These are phyloP conservation scores for Malus sylvestris DNA, from an alignment of 306 rosid genomes.

Conservation along the genomic window DNA sequence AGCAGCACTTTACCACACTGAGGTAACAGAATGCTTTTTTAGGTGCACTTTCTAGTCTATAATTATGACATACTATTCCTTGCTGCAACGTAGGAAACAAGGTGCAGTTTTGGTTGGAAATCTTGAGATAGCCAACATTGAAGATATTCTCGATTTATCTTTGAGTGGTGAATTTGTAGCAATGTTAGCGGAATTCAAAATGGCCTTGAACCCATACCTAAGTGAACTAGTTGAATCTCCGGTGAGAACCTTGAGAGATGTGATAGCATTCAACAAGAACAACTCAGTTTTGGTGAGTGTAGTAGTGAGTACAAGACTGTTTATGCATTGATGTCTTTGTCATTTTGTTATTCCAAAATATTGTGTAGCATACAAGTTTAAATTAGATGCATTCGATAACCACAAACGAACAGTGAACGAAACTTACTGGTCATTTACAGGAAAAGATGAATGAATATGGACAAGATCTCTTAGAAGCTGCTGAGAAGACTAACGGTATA, in stretches of 20 bases:
- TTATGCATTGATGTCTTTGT: neutral
- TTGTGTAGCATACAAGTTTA: too few relatives aligned
- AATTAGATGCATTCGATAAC: neutral
- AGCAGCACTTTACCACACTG: slow-evolving; percentile 32
- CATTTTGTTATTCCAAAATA: neutral
- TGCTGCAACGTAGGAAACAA: slow-evolving; percentile 32
- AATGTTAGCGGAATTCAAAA: slow-evolving; percentile 39
- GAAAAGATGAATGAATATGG: slow-evolving; percentile 13
- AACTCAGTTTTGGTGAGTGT: slow-evolving; percentile 26
- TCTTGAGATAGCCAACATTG: slow-evolving; percentile 41
- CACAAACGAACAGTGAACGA: neutral
- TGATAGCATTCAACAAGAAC: slow-evolving; percentile 48
- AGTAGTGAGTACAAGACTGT: too few relatives aligned
- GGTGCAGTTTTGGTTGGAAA: slow-evolving; percentile 62
- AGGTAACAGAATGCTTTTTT: slow-evolving; percentile 35
- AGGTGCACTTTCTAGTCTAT: neutral
- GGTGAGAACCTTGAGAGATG: slow-evolving; percentile 38
- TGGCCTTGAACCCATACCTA: slow-evolving; percentile 40
- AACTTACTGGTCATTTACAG: neutral
- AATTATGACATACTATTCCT: neutral
- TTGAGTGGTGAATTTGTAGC: slow-evolving; percentile 35
- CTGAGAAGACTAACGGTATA: slow-evolving; percentile 20
- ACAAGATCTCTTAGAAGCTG: slow-evolving; percentile 12
- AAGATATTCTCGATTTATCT: neutral
- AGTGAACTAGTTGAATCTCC: slow-evolving; percentile 35